These are phyloP conservation scores for Umbellularia californica DNA, from an alignment of 164 flowering plant genomes.

Conservation along the genomic window DNA sequence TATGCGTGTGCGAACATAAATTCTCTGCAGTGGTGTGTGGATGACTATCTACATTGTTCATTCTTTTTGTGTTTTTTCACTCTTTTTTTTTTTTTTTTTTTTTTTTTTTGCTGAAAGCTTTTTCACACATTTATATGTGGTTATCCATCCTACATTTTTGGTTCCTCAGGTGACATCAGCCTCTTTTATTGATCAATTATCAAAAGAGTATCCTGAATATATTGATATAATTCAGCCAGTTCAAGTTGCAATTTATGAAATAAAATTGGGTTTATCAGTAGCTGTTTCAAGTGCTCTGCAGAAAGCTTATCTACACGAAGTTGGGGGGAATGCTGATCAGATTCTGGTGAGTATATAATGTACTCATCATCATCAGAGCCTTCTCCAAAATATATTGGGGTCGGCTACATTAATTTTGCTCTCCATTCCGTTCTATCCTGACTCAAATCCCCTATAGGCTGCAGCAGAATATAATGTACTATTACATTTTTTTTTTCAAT, in stretches of 20 bases:
- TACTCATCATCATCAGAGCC: background rate
- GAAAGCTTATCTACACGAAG: constrained; percentile 26
- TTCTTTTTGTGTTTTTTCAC: background rate
- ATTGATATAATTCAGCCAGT: constrained; percentile 74
- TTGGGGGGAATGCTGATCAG: constrained; percentile 27
- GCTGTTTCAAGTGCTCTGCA: constrained; percentile 41
- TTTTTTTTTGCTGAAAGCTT: too few relatives aligned
- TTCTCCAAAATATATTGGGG: background rate
- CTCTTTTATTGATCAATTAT: constrained; percentile 52
- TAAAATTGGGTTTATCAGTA: constrained; percentile 78
- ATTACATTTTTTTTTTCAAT: background rate
- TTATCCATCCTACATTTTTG: background rate
- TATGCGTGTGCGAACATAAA: too few relatives aligned
- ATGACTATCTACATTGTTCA: background rate
- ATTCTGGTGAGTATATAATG: constrained; percentile 34
- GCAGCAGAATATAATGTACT: background rate
- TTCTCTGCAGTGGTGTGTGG: background rate
- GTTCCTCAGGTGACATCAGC: constrained; percentile 56
- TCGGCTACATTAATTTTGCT: too few relatives aligned
- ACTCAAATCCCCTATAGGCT: too few relatives aligned
- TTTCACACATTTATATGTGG: background rate
- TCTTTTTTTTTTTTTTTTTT: too few relatives aligned
- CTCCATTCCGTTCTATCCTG: too few relatives aligned
- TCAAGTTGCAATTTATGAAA: constrained; percentile 87
- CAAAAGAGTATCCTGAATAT: constrained; percentile 51